Evolutionary conservation across 352 stramenopile genomes (phyloP).

Genomic region (Phytophthora niederhauseri): DNA sequence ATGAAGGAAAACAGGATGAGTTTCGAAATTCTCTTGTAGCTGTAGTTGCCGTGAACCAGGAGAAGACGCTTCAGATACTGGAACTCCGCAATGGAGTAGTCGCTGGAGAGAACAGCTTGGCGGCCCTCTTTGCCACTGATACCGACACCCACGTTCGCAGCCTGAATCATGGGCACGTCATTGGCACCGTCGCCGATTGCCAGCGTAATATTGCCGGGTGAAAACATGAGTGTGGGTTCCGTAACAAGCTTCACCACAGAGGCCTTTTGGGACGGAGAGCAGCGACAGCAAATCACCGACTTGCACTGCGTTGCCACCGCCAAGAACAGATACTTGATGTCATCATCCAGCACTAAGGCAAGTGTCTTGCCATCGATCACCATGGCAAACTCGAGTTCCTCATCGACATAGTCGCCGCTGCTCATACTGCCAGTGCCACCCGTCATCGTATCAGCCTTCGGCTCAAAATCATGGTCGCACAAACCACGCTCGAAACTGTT

Average conservation of each 20-base stretch:
- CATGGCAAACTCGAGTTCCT: conserved; percentile 89
- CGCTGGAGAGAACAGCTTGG: conserved; percentile 84
- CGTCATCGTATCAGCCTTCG: conserved; percentile 49
- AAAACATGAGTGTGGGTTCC: conserved; percentile 89
- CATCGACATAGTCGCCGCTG: conserved; percentile 66
- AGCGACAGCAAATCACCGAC: conserved; percentile 90
- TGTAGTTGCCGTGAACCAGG: conserved; percentile 90
- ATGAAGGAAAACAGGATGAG: conserved; percentile 91
- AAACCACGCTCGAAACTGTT: conserved; percentile 60
- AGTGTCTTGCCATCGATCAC: conserved; percentile 91
- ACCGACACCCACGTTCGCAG: conserved; percentile 83
- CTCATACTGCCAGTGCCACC: conserved; percentile 37
- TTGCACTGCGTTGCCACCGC: conserved; percentile 90
- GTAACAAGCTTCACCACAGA: conserved; percentile 88
- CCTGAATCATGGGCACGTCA: conserved; percentile 91
- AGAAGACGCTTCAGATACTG: conserved; percentile 82
- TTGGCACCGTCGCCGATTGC: conserved; percentile 89
- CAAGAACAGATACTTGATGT: conserved; percentile 91
- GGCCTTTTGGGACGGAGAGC: conserved; percentile 85
- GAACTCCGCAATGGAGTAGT: conserved; percentile 88
- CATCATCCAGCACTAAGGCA: conserved; percentile 81
- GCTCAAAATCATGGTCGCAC: conserved; percentile 74
- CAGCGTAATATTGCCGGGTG: conserved; percentile 86
- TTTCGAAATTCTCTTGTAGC: conserved; percentile 92
- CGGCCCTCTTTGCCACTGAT: conserved; percentile 89